Conservation (phyloP, 2,329 filamentous ascomycete species). For the Macrophomina tecta region DNA sequence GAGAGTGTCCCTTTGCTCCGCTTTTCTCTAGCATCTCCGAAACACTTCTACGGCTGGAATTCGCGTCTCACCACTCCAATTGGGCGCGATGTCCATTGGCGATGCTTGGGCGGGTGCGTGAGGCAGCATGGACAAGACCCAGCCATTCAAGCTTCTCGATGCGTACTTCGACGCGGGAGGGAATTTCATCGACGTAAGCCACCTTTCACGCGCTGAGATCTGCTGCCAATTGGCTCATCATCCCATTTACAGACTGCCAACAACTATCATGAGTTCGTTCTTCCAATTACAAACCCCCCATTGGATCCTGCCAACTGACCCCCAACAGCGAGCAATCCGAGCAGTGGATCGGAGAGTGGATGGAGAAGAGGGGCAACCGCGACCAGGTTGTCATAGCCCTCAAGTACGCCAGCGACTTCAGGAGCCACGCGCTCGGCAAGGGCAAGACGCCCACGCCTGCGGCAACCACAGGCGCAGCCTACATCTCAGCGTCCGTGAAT, state of each 20-base stretch:
- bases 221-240: not conserved
- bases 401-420: conserved; percentile 42
- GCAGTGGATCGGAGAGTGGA: conserved; percentile 54
- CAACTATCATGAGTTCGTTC: conserved; percentile 29
- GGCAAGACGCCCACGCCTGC: conserved; percentile 41
- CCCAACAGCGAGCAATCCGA: conserved; percentile 46
- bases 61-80: conserved; percentile 59
- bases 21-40: not conserved
- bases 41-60: conserved; percentile 52
- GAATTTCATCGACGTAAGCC: conserved; percentile 64
- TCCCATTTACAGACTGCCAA: conserved; percentile 20
- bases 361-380: conserved; percentile 44
- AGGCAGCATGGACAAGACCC: conserved; percentile 52
- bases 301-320: not conserved
- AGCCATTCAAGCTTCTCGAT: conserved; percentile 68
- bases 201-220: not conserved
- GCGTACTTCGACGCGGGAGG: conserved; percentile 69
- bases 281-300: too few relatives aligned
- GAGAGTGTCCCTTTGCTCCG: not conserved
- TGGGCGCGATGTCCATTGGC: conserved; percentile 64
- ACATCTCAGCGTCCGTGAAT: conserved; percentile 45
- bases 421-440: conserved; percentile 33
- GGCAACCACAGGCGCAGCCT: conserved; percentile 51
- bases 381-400: conserved; percentile 51
- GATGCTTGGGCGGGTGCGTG: conserved; percentile 48